Base-by-base conservation (phyloP, 306 rosid genomes). In the Gillenia trifoliata region DNA sequence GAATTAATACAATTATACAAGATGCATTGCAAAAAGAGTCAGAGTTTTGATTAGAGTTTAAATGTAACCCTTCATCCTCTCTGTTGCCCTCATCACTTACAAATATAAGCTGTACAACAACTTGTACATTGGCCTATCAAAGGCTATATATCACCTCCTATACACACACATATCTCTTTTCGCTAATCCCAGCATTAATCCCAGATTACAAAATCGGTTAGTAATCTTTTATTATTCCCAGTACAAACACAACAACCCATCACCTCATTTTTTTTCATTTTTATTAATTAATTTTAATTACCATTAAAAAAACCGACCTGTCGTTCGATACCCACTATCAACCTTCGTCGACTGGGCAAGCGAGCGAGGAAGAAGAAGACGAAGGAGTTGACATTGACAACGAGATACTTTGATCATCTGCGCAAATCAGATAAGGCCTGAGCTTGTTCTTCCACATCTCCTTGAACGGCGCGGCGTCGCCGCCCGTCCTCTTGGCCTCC, bases 381-480 rank as follows among this genome's bases (percentile, higher is more conserved):
- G 11, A 1, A 11, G 61, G 33, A 68, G 61, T 7, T 0, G 72
- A 23, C 0, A 47, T 47, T 1, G 52, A 47, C 52, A 20, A 47
- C 4, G 20, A 47, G 20, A 1, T 0, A 17, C 20, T 47, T 47
- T 47, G 8, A 47, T 47, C 75, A 6, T 6, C 43, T 19, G 26
- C 47, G 41, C 59, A 52, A 0, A 20, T 5, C 50, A 90, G 79
- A 4, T 70, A 65, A 10, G 80, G 72, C 63, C 81, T 79, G 52
- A 91, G 70, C 77, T 86, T 85, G 64, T 79, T 81, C 25, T 45
- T 83, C 97, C 92, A 91, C 31, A 63, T 22, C 13, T 80, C 79
- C 66, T 57, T 70, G 16, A 47, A 85, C 17, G 57, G 79, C 13
- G 9, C 69, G 3, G 61, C 70, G 2, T 87, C 87, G 4, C 85